Evolutionary conservation across 306 rosid species (phyloP), one percentile per base, ranked within the genome.

Genomic region (Prunus fruticosa): DNA sequence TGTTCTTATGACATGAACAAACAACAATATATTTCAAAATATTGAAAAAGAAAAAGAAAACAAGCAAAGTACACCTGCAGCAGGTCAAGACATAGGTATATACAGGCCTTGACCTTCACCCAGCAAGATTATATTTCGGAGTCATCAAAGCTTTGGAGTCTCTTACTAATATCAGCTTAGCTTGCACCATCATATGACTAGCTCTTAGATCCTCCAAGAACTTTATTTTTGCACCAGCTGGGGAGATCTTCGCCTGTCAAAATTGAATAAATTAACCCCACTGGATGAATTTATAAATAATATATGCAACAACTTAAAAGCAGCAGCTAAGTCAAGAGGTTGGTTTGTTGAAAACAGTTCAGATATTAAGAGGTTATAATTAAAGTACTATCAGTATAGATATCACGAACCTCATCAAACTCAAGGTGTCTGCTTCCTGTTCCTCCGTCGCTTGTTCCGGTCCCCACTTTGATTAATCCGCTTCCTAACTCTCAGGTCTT

Each of bases 401-500:
- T 63, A 83, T 76, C 58, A 70, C 79, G 82, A 82, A 70, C 76
- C 54, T 50, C 73, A 11, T 22, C 67, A 69, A 50, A 64, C 78
- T 87, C 81, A 78, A 78, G 84, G 86, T 75, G 83, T 43, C 68
- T 78, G 86, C 82, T 89, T 92, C 72, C 69, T 67, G 50, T 81
- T 89, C 76, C 73, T 90, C 85, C 52, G 89, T 67, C 81, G 90
- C 80, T 87, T 88, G 82, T 76, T 79, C 74, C 83, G 89, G 46
- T 65, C 84, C 15, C 84, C 18, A 74, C 52, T 76, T 77, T 60
- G 46, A 76, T 30, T 58, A 80, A 19, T 64, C 81, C 72, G 60
- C 84, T 86, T 84, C 76, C 85, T 84, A 65, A 89, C 80, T 75
- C 80, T 89, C 22, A 96, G 82, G 76, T 96, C 98, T 80, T 92